These are phyloP conservation scores for Gossypium arboreum DNA, from an alignment of 345 rosid species.

Conservation along the genomic window DNA sequence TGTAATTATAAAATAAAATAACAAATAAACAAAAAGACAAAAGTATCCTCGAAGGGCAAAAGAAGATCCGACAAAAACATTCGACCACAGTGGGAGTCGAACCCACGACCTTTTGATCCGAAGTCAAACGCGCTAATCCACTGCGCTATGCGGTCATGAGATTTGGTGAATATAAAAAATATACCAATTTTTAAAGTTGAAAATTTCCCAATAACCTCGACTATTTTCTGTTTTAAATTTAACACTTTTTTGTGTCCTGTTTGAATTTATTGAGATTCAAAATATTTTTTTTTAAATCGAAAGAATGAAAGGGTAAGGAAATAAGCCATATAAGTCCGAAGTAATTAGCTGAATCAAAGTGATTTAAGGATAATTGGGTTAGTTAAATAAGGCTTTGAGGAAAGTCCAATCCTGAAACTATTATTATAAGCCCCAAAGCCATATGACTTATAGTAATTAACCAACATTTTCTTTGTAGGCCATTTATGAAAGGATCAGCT, in stretches of 20 bases:
- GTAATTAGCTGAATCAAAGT: background rate
- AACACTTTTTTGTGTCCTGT: background rate
- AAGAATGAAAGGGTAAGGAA: no score
- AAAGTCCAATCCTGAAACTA: no score
- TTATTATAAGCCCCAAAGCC: no score
- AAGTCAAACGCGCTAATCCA: conserved; percentile 97
- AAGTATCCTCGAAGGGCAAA: background rate
- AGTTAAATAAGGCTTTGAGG: no score
- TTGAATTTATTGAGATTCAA: background rate
- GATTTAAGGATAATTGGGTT: no score
- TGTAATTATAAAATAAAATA: background rate
- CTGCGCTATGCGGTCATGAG: conserved; percentile 75
- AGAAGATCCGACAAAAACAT: fast-evolving
- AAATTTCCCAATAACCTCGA: no score
- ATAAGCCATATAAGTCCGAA: conserved; percentile 4
- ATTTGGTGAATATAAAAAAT: fast-evolving
- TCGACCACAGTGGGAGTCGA: conserved; percentile 41
- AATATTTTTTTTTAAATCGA: background rate
- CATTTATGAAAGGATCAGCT: no score
- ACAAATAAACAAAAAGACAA: background rate
- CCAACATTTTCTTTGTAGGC: no score
- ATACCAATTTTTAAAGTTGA: no score
- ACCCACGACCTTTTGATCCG: conserved; percentile 76
- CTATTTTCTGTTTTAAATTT: no score
- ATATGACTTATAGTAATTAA: no score